These are phyloP conservation scores for Xylaria sp. DNA, from an alignment of 2,329 filamentous ascomycete genomes.

Conservation along the genomic window DNA sequence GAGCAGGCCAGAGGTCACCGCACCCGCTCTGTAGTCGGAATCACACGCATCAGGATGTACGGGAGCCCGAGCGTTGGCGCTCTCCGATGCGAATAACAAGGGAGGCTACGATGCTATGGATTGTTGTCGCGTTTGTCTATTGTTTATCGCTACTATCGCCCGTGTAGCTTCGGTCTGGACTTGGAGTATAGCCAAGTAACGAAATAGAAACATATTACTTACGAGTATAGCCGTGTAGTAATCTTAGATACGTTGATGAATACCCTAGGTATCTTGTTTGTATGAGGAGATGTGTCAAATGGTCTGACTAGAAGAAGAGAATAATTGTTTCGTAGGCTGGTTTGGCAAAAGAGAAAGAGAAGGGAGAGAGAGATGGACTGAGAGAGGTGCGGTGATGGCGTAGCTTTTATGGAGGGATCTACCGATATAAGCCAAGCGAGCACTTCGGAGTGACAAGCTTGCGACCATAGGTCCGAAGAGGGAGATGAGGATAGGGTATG, in stretches of 20 bases:
- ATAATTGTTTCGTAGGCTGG: constrained; percentile 42
- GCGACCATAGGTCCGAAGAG: constrained; percentile 36
- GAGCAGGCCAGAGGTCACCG: constrained; percentile 19
- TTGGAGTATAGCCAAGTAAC: constrained; percentile 9
- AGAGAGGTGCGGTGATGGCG: constrained; percentile 49
- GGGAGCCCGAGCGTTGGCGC: constrained; percentile 3
- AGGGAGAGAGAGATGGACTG: constrained; percentile 42
- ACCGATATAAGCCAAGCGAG: constrained; percentile 39
- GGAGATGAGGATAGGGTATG: constrained; percentile 25
- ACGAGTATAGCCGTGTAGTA: constrained; percentile 21
- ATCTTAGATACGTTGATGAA: not conserved
- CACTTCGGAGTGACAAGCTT: constrained; percentile 31
- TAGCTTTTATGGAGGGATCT: constrained; percentile 52
- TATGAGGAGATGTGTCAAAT: constrained; percentile 34
- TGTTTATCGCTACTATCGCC: constrained; percentile 9
- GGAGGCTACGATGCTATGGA: constrained; percentile 7
- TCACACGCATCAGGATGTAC: constrained; percentile 17
- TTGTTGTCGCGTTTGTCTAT: constrained; percentile 13
- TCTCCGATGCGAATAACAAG: constrained; percentile 5
- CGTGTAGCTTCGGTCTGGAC: constrained; percentile 15
- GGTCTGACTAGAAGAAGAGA: constrained; percentile 32
- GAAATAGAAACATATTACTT: constrained; percentile 34
- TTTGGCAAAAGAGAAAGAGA: constrained; percentile 51
- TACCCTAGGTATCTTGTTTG: constrained; percentile 16
- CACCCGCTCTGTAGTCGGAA: constrained; percentile 17